Evolutionary conservation across 2,329 filamentous ascomycete genomes (phyloP).

Genomic region (Cucurbitaria berberidis): DNA sequence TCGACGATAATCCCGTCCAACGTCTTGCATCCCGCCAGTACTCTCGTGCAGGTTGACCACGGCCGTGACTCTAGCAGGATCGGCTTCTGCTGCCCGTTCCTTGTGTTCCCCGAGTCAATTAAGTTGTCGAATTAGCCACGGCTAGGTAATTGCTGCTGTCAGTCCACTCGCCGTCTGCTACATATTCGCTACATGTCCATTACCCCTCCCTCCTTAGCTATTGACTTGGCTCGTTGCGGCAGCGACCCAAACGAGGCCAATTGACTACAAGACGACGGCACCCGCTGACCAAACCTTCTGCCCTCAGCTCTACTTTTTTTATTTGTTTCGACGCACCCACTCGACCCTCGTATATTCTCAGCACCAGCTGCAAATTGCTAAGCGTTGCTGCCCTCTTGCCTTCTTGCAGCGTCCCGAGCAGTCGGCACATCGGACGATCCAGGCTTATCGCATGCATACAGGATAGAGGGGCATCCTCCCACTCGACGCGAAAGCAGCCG

Average conservation of each 20-base stretch:
- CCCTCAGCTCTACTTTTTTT: not conserved
- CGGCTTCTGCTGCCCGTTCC: constrained; percentile 15
- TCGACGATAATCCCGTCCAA: constrained; percentile 35
- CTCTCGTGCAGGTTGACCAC: not conserved
- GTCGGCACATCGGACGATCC: constrained; percentile 41
- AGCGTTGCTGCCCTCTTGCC: constrained; percentile 9
- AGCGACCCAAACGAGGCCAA: constrained; percentile 11
- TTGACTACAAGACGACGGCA: not conserved
- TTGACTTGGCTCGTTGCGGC: constrained; percentile 5
- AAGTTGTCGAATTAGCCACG: constrained; percentile 30
- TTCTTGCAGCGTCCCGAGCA: constrained; percentile 23
- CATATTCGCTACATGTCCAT: constrained; percentile 44
- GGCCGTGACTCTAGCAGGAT: constrained; percentile 17
- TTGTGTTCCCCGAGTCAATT: constrained; percentile 26
- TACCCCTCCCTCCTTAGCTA: constrained; percentile 31
- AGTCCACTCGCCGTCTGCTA: constrained; percentile 35
- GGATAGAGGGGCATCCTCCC: constrained; percentile 30
- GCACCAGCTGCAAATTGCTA: not conserved
- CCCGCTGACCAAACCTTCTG: not conserved
- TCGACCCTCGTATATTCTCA: not conserved
- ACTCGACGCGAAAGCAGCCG: constrained; percentile 3
- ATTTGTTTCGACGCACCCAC: no score
- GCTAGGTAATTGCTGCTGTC: constrained; percentile 32
- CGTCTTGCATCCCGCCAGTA: constrained; percentile 15
- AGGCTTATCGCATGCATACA: constrained; percentile 41